Conservation (phyloP, 164 flowering plant genomes). For the Macadamia integrifolia region DNA sequence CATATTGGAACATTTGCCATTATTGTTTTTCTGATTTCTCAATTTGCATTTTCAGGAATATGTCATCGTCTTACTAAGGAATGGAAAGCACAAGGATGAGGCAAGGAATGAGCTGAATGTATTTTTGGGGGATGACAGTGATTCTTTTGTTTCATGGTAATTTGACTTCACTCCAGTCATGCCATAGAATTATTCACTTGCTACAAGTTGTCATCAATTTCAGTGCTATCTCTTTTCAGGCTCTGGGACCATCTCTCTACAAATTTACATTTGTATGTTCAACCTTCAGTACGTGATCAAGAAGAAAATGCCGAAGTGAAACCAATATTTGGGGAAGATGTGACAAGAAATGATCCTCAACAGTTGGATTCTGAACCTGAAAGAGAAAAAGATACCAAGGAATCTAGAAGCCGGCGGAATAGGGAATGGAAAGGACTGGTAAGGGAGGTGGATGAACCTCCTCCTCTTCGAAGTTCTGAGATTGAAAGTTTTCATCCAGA, state of each 20-base stretch:
- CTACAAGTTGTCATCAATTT: not conserved
- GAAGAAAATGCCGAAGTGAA: conserved; percentile 33
- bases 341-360: conserved; percentile 18
- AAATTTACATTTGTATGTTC: conserved; percentile 51
- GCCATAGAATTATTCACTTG: not conserved
- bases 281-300: conserved; percentile 29
- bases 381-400: conserved; percentile 26
- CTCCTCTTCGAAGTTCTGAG: conserved; percentile 51
- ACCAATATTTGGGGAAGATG: conserved; percentile 16
- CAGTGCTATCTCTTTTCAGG: conserved; percentile 37
- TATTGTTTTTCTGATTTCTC: not conserved
- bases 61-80: conserved; percentile 82
- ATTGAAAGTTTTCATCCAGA: conserved; percentile 24
- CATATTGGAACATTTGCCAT: not conserved
- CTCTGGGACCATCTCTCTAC: conserved; percentile 87
- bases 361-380: conserved; percentile 42
- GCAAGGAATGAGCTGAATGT: conserved; percentile 85
- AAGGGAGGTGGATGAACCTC: conserved; percentile 50
- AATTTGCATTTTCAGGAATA: conserved; percentile 63
- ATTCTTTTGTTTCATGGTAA: conserved; percentile 82
- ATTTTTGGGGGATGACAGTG: conserved; percentile 82
- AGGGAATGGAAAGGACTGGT: conserved; percentile 59
- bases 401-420: conserved; percentile 40
- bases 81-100: conserved; percentile 83
- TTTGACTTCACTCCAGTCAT: conserved; percentile 3